Evolutionary conservation across 495 filamentous ascomycete species (phyloP).

Genomic region (Penicillium canescens): DNA sequence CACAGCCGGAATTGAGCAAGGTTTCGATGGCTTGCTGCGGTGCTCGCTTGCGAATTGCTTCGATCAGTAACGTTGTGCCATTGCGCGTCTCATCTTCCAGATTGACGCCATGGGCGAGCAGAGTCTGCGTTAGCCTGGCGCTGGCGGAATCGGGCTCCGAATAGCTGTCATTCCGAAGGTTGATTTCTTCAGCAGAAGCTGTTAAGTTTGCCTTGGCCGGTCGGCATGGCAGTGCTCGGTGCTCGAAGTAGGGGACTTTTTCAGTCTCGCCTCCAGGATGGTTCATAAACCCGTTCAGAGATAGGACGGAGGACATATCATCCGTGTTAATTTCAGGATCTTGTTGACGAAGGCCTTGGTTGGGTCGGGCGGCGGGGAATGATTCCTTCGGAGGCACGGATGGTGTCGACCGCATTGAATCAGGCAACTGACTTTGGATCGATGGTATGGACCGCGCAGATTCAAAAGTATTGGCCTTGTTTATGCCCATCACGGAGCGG

Average conservation of each 20-base stretch:
- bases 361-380: not conserved
- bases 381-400: conserved; percentile 19
- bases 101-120: conserved; percentile 51
- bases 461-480: conserved; percentile 13
- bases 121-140: conserved; percentile 40
- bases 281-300: conserved; percentile 13
- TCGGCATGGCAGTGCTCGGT: not conserved
- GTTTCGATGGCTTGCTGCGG: conserved; percentile 43
- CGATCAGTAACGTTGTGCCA: conserved; percentile 48
- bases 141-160: conserved; percentile 20
- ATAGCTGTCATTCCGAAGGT: not conserved
- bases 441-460: conserved; percentile 4
- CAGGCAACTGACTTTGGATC: not conserved
- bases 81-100: conserved; percentile 38
- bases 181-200: not conserved
- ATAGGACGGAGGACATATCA: conserved; percentile 20
- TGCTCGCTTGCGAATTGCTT: conserved; percentile 45
- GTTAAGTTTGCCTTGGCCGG: not conserved
- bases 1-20: conserved; percentile 47
- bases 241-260: not conserved
- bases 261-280: conserved; percentile 1
- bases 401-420: conserved; percentile 6
- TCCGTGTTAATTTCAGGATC: conserved; percentile 9
- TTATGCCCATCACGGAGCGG: conserved; percentile 22
- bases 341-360: not conserved